Conservation (phyloP, 2,329 filamentous ascomycete genomes). For the Fusarium sp. region DNA sequence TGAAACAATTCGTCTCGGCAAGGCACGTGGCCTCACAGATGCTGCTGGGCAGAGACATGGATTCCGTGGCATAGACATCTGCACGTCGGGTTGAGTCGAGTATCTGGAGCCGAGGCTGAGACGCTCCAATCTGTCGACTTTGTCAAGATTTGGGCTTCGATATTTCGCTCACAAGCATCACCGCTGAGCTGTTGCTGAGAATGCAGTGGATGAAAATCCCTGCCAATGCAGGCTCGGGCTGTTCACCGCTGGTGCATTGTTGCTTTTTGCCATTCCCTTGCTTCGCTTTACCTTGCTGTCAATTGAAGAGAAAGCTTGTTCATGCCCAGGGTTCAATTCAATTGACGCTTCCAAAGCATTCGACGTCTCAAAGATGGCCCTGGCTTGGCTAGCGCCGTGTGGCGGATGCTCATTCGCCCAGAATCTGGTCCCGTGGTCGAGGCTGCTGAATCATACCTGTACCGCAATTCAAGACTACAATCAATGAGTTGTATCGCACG, state of each 20-base stretch:
- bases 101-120: conserved; percentile 4
- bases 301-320: conserved; percentile 4
- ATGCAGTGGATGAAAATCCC: not conserved
- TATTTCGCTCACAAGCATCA: not conserved
- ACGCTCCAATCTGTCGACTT: conserved; percentile 2
- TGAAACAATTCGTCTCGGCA: conserved; percentile 27
- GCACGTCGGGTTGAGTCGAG: not conserved
- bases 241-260: conserved; percentile 26
- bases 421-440: conserved; percentile 11
- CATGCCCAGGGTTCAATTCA: not conserved
- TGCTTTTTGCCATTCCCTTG: conserved; percentile 15
- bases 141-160: not conserved
- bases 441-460: conserved; percentile 8
- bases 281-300: not conserved
- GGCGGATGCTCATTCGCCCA: conserved; percentile 41
- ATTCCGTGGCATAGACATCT: conserved; percentile 5
- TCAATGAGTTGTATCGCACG: conserved; percentile 9
- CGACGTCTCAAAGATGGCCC: conserved; percentile 11
- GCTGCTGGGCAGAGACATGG: conserved; percentile 1
- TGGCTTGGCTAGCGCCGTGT: conserved; percentile 40
- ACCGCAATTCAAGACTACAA: conserved; percentile 8
- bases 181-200: not conserved
- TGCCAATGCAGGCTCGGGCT: conserved; percentile 15
- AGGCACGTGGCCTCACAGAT: conserved; percentile 7
- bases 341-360: conserved; percentile 29